Evolutionary conservation across 768 basidiomycete species (phyloP).

Genomic region (Leccinum arenicola): DNA sequence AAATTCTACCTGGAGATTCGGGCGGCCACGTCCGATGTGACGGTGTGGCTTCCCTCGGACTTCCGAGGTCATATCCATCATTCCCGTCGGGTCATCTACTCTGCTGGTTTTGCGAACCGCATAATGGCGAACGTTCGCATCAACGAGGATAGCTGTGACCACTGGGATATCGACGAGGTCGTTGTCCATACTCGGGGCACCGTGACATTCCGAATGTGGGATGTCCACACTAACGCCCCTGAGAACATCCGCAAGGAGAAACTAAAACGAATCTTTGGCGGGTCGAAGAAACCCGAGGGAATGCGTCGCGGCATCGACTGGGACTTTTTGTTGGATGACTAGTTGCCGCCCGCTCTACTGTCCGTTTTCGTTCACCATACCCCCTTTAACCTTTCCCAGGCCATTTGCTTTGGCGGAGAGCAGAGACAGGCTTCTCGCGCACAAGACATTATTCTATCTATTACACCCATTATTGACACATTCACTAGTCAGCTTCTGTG

Average conservation of each 20-base stretch:
- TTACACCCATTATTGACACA: constrained; percentile 5
- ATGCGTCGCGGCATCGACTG: constrained; percentile 52
- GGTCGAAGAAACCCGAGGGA: constrained; percentile 51
- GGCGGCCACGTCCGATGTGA: constrained; percentile 65
- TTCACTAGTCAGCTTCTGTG: constrained; percentile 16
- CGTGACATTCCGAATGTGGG: constrained; percentile 78
- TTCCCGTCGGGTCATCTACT: constrained; percentile 52
- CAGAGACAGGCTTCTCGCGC: constrained; percentile 9
- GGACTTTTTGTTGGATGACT: constrained; percentile 79
- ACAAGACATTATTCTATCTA: constrained; percentile 19
- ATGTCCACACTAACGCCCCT: constrained; percentile 60
- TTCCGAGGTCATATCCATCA: constrained; percentile 67
- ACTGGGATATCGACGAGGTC: constrained; percentile 55
- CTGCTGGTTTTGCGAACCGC: constrained; percentile 71
- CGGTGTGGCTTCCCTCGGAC: constrained; percentile 76
- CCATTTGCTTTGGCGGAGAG: constrained; percentile 9
- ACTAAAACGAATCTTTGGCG: constrained; percentile 61
- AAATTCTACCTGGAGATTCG: constrained; percentile 65
- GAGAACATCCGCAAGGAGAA: constrained; percentile 63
- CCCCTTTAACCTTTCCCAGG: not conserved
- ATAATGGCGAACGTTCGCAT: constrained; percentile 53
- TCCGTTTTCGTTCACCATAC: constrained; percentile 17
- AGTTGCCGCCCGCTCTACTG: constrained; percentile 10
- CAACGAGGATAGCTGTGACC: constrained; percentile 38
- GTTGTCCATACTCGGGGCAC: constrained; percentile 57